A percentile compares a stretch with the other conserved stretches of the same genome.
Evolutionary conservation across 306 rosid genomes (phyloP).

Genomic region (Inga leiocalycina): DNA sequence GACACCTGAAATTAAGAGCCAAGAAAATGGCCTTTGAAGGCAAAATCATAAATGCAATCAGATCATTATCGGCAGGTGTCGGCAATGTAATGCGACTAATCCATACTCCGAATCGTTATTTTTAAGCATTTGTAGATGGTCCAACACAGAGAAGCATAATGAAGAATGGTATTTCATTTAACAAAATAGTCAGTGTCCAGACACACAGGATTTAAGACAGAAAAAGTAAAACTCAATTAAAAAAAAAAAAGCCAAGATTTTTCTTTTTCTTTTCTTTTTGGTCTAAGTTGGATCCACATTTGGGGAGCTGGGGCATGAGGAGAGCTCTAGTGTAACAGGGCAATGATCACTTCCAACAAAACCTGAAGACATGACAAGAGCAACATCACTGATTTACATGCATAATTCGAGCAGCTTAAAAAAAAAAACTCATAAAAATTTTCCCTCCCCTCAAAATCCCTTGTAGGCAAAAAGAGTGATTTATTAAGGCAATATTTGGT

Average conservation of each 20-base stretch:
- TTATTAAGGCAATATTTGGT: background rate
- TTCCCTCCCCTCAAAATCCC: too few species aligned
- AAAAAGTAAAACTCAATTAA: background rate
- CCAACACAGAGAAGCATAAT: conserved; percentile 1
- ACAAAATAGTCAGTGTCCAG: conserved; percentile 27
- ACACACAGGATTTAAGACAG: background rate
- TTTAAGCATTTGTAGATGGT: conserved; percentile 3
- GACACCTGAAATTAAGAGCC: background rate
- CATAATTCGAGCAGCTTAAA: background rate
- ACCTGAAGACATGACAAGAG: conserved; percentile 51
- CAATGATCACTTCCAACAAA: conserved; percentile 97
- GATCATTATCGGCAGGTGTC: background rate
- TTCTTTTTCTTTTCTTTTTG: background rate
- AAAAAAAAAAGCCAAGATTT: conserved; percentile 3
- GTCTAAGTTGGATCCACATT: conserved; percentile 38
- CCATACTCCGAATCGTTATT: background rate
- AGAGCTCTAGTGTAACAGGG: conserved; percentile 82
- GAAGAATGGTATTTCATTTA: conserved; percentile 16
- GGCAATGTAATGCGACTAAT: conserved; percentile 8
- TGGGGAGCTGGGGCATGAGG: conserved; percentile 45
- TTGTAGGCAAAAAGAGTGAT: background rate
- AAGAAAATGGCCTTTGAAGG: background rate
- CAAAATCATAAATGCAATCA: background rate
- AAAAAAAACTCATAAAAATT: too few species aligned
- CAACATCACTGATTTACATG: conserved; percentile 18